A percentile compares a stretch with the other conserved stretches of the same genome.
phyloP scores from a whole-genome alignment of 805 yeast species.

The Komagataella mondaviorum region DNA sequence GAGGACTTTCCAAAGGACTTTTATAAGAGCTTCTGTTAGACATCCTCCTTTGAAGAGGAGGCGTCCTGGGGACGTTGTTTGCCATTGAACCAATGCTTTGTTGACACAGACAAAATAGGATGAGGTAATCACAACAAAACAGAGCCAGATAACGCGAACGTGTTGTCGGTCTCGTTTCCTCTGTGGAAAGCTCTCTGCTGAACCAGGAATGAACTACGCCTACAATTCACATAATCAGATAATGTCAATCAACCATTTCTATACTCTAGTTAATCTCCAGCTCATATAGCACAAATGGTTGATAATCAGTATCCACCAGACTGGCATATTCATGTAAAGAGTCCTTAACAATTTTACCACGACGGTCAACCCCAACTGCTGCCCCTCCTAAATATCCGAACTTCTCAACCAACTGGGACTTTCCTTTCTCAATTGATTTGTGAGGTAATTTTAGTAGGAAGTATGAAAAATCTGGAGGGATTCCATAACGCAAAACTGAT shows the following conservation, averaged over 20 bases:
- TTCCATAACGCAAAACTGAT: slow-evolving; percentile 87
- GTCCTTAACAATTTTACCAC: slow-evolving; percentile 54
- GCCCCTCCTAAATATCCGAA: slow-evolving; percentile 89
- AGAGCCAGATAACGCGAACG: not conserved
- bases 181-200: not conserved
- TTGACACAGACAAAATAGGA: not conserved
- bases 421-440: slow-evolving; percentile 39
- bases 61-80: not conserved
- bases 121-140: not conserved
- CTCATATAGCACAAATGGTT: slow-evolving; percentile 84
- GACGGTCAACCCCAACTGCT: slow-evolving; percentile 59
- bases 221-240: not conserved
- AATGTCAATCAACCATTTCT: not conserved
- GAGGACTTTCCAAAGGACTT: not conserved
- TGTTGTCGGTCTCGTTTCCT: not conserved
- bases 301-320: slow-evolving; percentile 87
- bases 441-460: slow-evolving; percentile 31
- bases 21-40: not conserved
- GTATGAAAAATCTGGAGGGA: slow-evolving; percentile 80
- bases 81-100: not conserved
- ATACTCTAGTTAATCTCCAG: slow-evolving; percentile 22
- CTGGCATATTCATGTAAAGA: slow-evolving; percentile 76
- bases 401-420: slow-evolving; percentile 53
- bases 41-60: not conserved
- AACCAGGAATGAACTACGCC: not conserved